Evolutionary conservation across 75 land plant genomes (phyloP).

Genomic region (Sequoiadendron giganteum): DNA sequence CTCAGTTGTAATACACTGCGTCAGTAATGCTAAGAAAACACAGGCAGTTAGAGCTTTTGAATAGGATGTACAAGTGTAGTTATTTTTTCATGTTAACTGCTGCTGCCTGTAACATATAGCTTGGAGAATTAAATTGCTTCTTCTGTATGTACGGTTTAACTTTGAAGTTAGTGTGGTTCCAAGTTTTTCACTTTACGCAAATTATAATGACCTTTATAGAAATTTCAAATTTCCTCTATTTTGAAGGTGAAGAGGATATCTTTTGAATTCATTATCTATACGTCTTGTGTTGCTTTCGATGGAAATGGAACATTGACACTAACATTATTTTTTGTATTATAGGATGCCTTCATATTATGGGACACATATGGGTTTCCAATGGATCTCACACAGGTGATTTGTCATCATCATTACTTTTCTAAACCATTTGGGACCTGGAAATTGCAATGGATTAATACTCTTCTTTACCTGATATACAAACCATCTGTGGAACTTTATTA

Average conservation of each 20-base stretch:
- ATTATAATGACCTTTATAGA: neutral
- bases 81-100: neutral
- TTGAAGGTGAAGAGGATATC: neutral
- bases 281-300: neutral
- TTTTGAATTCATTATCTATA: neutral
- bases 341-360: conserved; percentile 96
- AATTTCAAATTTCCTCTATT: neutral
- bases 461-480: neutral
- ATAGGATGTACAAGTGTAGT: neutral
- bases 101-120: neutral
- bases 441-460: neutral
- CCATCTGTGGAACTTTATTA: neutral
- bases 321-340: conserved; percentile 15
- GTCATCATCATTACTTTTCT: neutral
- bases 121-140: neutral
- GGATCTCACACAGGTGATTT: conserved; percentile 85
- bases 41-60: neutral
- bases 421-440: neutral
- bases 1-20: neutral
- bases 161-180: neutral
- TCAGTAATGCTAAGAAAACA: neutral
- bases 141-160: neutral
- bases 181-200: neutral
- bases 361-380: conserved; percentile 93
- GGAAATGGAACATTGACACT: neutral